Base-by-base conservation (phyloP, 1,284 basidiomycete genomes). In the Ceratobasidium sp. region DNA sequence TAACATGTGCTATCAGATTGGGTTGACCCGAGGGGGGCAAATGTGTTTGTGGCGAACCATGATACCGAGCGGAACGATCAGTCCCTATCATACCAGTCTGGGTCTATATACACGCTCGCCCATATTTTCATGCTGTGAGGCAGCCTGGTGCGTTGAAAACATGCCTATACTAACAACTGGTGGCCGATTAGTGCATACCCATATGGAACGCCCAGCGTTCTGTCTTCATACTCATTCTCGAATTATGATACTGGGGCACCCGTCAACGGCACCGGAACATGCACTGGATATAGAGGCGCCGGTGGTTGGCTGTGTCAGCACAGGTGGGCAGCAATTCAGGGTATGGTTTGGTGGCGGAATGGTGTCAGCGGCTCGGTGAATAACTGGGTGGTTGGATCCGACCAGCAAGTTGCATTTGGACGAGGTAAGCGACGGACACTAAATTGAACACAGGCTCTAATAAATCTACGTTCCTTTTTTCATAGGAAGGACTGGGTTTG, bases 31-130 rank as follows among this genome's bases (percentile, higher is more conserved):
- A 76, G 75, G 0, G 73, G 75, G 27, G 87, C 87, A 0, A 89
- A 89, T 72, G 83, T 86, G 13, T 88, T 89, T 71, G 85, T 89
- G 2, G 79, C 82, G 0, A 87, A 89, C 73, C 87, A 89, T 71
- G 87, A 89, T 72, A 88, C 87, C 0, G 87, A 89, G 75, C 77
- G 87, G 42, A 86, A 86, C 71, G 84, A 83, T 1, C 72, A 70
- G 39, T 86, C 86, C 0, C 78, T 88, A 11, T 86, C 83, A 71
- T 79, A 79, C 70, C 83, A 83, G 70, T 88, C 87, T 0, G 80
- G 86, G 0, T 83, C 82, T n/a, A 88, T 83, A 0, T 88, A 88
- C 73, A 80, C 82, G 5, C 79, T 82, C 1, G 86, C 85, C 0
- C 82, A 79, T n/a, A 80, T 89, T 25, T 87, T 88, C 78, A 86